Percentiles rank a stretch among this genome's conserved stretches.
Evolutionary conservation across 2,329 filamentous ascomycete genomes (phyloP).

Genomic region (Lasiodiplodia gonubiensis): DNA sequence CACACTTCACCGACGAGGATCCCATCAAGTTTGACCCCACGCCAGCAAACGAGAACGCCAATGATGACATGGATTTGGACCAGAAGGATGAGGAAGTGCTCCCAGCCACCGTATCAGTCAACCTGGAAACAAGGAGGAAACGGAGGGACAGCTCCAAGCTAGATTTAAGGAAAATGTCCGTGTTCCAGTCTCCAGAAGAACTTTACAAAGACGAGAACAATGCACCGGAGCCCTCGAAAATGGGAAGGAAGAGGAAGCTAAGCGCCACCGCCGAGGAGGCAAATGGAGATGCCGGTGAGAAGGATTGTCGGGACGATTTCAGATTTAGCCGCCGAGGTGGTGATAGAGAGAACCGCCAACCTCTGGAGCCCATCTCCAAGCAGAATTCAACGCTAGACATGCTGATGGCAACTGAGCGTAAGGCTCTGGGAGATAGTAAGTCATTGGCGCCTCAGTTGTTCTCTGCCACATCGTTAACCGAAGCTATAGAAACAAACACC

Average conservation of each 20-base stretch:
- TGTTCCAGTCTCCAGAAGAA: conserved; percentile 50
- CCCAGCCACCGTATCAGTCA: conserved; percentile 49
- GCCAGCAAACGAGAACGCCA: conserved; percentile 33
- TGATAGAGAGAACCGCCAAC: conserved; percentile 18
- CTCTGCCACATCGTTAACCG: neutral
- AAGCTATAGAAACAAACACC: conserved; percentile 41
- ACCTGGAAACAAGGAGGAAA: conserved; percentile 60
- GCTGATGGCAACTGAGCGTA: conserved; percentile 37
- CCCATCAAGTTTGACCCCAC: conserved; percentile 52
- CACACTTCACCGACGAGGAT: conserved; percentile 58
- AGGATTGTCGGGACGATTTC: conserved; percentile 47
- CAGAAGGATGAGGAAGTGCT: conserved; percentile 44
- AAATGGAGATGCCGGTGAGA: conserved; percentile 27
- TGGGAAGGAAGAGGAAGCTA: conserved; percentile 64
- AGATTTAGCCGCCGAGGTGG: conserved; percentile 49
- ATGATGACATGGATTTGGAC: conserved; percentile 31
- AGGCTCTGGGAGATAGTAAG: conserved; percentile 52
- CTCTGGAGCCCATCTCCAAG: conserved; percentile 1
- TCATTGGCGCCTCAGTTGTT: neutral
- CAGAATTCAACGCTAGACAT: conserved; percentile 17
- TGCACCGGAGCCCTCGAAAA: conserved; percentile 44
- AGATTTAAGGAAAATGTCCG: conserved; percentile 48
- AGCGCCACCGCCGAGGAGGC: conserved; percentile 42
- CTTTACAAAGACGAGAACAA: conserved; percentile 38
- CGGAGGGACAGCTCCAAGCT: conserved; percentile 58